A percentile compares a stretch with the other conserved stretches of the same genome.
Conservation (phyloP, 1,284 basidiomycete genomes). For the Rhodotorula sp. region DNA sequence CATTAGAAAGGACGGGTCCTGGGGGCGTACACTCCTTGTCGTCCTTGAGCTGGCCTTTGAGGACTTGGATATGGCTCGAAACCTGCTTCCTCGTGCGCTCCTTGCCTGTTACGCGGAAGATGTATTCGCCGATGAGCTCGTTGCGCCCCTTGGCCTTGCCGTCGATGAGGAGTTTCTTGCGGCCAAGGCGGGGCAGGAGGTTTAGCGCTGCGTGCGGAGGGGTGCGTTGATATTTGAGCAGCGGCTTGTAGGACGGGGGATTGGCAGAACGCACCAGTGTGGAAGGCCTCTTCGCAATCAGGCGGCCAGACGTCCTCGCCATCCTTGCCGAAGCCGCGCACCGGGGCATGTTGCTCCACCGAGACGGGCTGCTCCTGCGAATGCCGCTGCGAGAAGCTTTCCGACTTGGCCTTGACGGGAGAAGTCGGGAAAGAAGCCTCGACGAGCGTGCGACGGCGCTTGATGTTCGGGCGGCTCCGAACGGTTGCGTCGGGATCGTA, state of each 20-base stretch:
- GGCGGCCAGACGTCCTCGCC: conserved; percentile 54
- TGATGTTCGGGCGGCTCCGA: conserved; percentile 32
- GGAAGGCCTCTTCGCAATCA: conserved; percentile 54
- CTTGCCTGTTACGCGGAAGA: conserved; percentile 54
- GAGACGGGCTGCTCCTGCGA: background rate
- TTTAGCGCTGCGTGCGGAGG: conserved; percentile 48
- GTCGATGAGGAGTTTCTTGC: conserved; percentile 56
- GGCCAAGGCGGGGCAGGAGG: conserved; percentile 54
- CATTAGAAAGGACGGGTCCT: no score
- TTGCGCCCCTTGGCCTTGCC: conserved; percentile 58
- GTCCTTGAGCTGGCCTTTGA: conserved; percentile 51
- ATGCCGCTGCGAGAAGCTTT: background rate
- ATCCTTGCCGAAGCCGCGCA: conserved; percentile 39
- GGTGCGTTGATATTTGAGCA: background rate
- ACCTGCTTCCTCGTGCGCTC: conserved; percentile 52
- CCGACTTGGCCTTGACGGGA: background rate
- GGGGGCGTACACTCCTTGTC: conserved; percentile 48
- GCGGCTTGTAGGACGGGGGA: no score
- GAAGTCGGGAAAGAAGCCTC: background rate
- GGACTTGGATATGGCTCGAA: conserved; percentile 52
- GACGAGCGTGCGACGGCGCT: conserved; percentile 28
- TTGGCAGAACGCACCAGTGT: conserved; percentile 48
- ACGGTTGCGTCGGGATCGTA: background rate
- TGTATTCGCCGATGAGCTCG: conserved; percentile 58
- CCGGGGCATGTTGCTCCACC: no score